phyloP scores from a whole-genome alignment of 805 yeast genomes.

The Maudiozyma barnettii region DNA sequence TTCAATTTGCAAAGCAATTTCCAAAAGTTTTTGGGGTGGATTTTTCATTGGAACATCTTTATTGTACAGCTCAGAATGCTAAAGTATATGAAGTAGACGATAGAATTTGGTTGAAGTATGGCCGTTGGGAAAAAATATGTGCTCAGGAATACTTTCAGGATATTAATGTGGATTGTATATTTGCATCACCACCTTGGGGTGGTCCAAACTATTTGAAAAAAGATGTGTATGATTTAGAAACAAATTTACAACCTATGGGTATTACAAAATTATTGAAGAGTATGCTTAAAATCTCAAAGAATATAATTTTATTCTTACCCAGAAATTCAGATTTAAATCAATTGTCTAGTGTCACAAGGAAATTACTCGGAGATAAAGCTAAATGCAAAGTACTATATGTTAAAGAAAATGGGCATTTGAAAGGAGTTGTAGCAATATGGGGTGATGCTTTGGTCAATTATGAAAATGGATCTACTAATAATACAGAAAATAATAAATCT shows the following conservation, averaged over 20 bases:
- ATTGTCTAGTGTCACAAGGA: slow-evolving; percentile 37
- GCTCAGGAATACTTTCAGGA: slow-evolving; percentile 12
- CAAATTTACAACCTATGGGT: slow-evolving; percentile 38
- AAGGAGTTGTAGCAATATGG: slow-evolving; percentile 54
- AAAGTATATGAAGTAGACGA: slow-evolving; percentile 47
- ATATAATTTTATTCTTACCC: slow-evolving; percentile 57
- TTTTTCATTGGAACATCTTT: slow-evolving; percentile 46
- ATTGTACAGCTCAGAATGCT: slow-evolving; percentile 61
- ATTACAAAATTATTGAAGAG: slow-evolving; percentile 37
- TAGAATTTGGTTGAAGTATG: slow-evolving; percentile 38
- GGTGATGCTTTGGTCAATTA: slow-evolving; percentile 38
- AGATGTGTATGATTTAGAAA: slow-evolving; percentile 38
- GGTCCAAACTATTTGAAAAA: slow-evolving; percentile 50
- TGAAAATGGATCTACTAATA: background rate
- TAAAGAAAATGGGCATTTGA: slow-evolving; percentile 33
- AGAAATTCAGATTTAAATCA: slow-evolving; percentile 48
- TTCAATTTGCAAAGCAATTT: slow-evolving; percentile 60
- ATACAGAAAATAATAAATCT: slow-evolving; percentile 3
- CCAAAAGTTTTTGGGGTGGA: slow-evolving; percentile 55
- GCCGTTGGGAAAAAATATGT: slow-evolving; percentile 36
- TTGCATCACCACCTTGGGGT: slow-evolving; percentile 87
- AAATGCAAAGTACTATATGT: slow-evolving; percentile 40
- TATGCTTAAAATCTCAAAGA: slow-evolving; percentile 33
- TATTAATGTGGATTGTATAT: slow-evolving; percentile 34
- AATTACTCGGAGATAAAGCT: slow-evolving; percentile 36